Conservation (phyloP, 2,329 filamentous ascomycete genomes). For the Sporothrix curviconia region DNA sequence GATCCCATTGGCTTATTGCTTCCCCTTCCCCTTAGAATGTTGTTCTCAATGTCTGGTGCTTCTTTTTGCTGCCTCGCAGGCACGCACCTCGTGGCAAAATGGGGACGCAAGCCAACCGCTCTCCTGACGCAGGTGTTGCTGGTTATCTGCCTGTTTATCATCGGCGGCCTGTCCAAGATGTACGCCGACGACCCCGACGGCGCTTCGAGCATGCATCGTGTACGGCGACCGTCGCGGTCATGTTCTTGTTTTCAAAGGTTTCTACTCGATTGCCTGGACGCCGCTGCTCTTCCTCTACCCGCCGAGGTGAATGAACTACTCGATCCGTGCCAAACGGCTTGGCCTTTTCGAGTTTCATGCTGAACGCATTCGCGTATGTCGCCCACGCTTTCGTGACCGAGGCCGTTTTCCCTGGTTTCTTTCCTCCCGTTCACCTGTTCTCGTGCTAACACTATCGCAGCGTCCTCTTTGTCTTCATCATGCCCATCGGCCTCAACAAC, state of each 20-base stretch:
- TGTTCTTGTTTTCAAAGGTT: conserved; percentile 48
- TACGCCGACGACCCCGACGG: conserved; percentile 26
- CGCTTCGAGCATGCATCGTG: conserved; percentile 22
- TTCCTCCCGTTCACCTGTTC: conserved; percentile 8
- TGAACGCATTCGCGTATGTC: conserved; percentile 28
- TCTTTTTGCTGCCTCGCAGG: conserved; percentile 36
- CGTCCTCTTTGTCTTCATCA: conserved; percentile 24
- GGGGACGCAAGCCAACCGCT: conserved; percentile 40
- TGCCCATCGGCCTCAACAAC: conserved; percentile 35
- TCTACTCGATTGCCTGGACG: conserved; percentile 45
- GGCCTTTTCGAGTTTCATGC: conserved; percentile 29
- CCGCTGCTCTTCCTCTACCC: conserved; percentile 43
- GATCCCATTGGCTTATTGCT: too few species aligned
- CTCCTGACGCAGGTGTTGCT: conserved; percentile 33
- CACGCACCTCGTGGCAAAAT: conserved; percentile 34
- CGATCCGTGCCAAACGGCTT: conserved; percentile 42
- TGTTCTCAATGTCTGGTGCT: conserved; percentile 45
- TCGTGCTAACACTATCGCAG: background rate
- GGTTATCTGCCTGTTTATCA: conserved; percentile 42
- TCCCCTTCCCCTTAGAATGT: too few species aligned
- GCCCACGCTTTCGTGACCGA: background rate
- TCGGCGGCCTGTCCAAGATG: conserved; percentile 43
- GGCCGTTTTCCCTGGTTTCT: background rate
- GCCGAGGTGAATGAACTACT: conserved; percentile 43
- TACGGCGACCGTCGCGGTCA: conserved; percentile 41